Evolutionary conservation across 2,329 filamentous ascomycete genomes (phyloP).

Genomic region (Arthrobotrys sinensis): DNA sequence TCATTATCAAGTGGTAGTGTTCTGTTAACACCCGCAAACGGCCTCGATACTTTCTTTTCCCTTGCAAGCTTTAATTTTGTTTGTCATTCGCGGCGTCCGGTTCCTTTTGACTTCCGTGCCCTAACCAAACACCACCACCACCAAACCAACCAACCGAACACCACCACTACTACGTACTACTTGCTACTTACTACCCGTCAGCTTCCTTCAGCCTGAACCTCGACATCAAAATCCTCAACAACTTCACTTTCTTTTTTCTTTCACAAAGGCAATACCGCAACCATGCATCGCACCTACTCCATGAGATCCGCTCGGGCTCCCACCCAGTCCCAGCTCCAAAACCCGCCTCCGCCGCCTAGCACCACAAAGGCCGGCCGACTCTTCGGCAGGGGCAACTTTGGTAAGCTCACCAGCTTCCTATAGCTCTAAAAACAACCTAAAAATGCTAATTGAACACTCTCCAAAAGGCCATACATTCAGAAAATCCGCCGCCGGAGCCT

Average conservation of each 20-base stretch:
- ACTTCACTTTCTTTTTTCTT: neutral
- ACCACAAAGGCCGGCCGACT: constrained; percentile 91
- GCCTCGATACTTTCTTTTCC: constrained; percentile 21
- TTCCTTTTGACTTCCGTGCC: constrained; percentile 19
- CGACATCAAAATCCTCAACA: neutral
- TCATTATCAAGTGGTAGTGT: neutral
- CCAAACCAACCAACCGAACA: too few species aligned
- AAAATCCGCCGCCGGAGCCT: constrained; percentile 71
- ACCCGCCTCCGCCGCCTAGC: constrained; percentile 90
- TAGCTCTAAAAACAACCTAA: neutral
- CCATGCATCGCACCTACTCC: constrained; percentile 98
- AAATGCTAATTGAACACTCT: neutral
- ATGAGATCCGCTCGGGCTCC: constrained; percentile 98
- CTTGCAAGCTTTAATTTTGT: neutral
- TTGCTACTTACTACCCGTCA: neutral
- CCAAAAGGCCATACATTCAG: constrained; percentile 75
- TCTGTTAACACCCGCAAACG: constrained; percentile 23
- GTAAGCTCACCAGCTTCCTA: constrained; percentile 73
- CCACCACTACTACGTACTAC: constrained; percentile 2
- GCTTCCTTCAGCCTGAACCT: constrained; percentile 24
- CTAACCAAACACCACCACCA: neutral
- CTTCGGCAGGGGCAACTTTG: constrained; percentile 87
- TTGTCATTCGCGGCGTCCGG: constrained; percentile 27
- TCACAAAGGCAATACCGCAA: constrained; percentile 41
- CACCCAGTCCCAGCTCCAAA: constrained; percentile 91